Evolutionary conservation across 345 rosid species (phyloP), one percentile per base, ranked within the genome.

Genomic region (Eucalyptus microcorys): DNA sequence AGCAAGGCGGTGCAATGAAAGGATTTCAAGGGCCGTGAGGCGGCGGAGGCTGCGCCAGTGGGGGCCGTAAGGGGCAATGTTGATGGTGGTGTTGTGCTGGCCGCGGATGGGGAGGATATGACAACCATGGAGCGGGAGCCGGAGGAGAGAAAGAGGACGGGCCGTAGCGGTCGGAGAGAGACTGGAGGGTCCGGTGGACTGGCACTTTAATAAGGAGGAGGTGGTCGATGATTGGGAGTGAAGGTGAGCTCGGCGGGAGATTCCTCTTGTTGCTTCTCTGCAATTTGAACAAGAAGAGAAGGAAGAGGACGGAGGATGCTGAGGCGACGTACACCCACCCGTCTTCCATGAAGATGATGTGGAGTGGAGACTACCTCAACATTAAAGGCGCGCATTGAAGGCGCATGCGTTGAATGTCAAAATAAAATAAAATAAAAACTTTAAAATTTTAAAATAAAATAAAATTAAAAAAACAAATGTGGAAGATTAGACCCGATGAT

Each of bases 41-140:
- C 90, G 89, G 61, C 92, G 49, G 27, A 91, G 91, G 87, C 76
- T 85, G 32, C 87, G 87, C 92, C 92, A 91, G 11, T 45, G 87
- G 14, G 66, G 86, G 11, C 92, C 90, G 68, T 88, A 90, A 4
- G 90, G 85, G 22, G 92, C 40, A 8, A 68, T 7, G 8, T 57
- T 71, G 8, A 91, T 30, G 76, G 49, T 49, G 21, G 91, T 66
- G 87, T 11, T 42, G 90, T 91, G 87, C 76, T 92, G 37, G 86
- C 93, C 5, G 88, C 89, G 2, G 89, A 64, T 17, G 92, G 89
- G 43, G 91, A 90, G 49, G 92, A 91, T 55, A 91, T 88, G 3
- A 92, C 79, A 37, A 89, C 24, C 49, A 87, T 92, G 3, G 49
- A 34, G 12, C 86, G 90, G 52, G 90, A 85, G 10, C 92, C 91